Base-by-base conservation (phyloP, 805 yeast species). In the Blastobotrys americana region DNA sequence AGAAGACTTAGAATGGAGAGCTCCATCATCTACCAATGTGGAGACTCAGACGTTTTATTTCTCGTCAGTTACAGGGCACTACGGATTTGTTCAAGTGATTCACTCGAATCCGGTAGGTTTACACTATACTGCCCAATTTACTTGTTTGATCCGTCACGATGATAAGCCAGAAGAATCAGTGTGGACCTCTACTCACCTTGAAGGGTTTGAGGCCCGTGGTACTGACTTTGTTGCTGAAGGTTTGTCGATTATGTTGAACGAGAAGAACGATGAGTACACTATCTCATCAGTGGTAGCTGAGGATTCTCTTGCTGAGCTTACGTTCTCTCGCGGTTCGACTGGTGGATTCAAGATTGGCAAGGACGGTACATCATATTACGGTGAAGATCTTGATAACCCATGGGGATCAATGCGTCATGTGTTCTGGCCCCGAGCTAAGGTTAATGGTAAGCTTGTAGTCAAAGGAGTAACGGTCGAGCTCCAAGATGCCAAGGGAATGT, bases 331-430 rank as follows among this genome's bases (percentile, higher is more conserved):
- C 52, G 56, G 43, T 17, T 60, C 76, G 42, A 81, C 81, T 10
- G 83, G 85, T 10, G 95, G 96, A 39, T 82, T 89, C 55, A 86
- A 88, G 66, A 83, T 90, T 55, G 98, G 97, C 57, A 73, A 76
- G 41, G 86, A 89, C 60, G 97, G 97, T 52, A 68, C 75, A 39
- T 83, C 96, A 10, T 72, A 74, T 52, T 93, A 88, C 61, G 98
- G 98, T 52, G 86, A 86, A 35, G 87, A 89, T 59, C 57, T 73
- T 13, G 74, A 71, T 31, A 78, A 84, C 49, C 97, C 97, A 27
- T 93, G 98, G 98, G 98, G 98, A 13, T 73, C 84, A 5, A 89
- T 93, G 96, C 80, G 97, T 65, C 98, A 93, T 61, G 68, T 79
- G 5, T 93, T 93, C 67, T 93, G 97, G 97, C 98, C 98, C 51